Conservation (phyloP, 306 rosid species). For the Ziziphus jujuba region DNA sequence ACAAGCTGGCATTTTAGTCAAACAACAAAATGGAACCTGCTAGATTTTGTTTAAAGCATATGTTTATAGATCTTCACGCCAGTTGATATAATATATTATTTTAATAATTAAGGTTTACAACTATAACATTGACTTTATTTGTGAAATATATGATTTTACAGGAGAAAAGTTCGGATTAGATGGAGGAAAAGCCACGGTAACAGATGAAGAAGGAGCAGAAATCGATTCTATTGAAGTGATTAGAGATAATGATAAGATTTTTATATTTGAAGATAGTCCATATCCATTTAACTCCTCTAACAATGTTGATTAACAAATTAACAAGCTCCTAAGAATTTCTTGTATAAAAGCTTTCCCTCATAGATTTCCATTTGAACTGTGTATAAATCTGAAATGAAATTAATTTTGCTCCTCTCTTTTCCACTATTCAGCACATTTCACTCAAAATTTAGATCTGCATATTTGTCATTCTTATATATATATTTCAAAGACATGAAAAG, state of each 20-base stretch:
- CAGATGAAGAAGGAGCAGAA: slow-evolving; percentile 77
- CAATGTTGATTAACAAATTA: background rate
- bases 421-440: too few relatives aligned
- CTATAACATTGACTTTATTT: slow-evolving; percentile 4
- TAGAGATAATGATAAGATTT: slow-evolving; percentile 83
- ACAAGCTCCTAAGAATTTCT: background rate
- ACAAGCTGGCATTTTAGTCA: background rate
- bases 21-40: background rate
- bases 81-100: background rate
- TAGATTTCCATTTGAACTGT: too few relatives aligned
- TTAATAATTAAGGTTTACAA: background rate
- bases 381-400: too few relatives aligned
- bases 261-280: slow-evolving; percentile 35
- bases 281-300: background rate
- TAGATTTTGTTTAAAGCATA: background rate
- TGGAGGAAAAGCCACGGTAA: slow-evolving; percentile 45
- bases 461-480: too few relatives aligned
- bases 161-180: slow-evolving; percentile 71
- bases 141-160: slow-evolving; percentile 27
- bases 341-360: too few relatives aligned
- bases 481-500: too few relatives aligned
- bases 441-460: too few relatives aligned
- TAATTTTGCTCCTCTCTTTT: too few relatives aligned
- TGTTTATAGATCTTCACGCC: background rate
- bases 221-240: slow-evolving; percentile 73